Evolutionary conservation across 306 rosid species (phyloP).

Genomic region (Abrus pulchellus): DNA sequence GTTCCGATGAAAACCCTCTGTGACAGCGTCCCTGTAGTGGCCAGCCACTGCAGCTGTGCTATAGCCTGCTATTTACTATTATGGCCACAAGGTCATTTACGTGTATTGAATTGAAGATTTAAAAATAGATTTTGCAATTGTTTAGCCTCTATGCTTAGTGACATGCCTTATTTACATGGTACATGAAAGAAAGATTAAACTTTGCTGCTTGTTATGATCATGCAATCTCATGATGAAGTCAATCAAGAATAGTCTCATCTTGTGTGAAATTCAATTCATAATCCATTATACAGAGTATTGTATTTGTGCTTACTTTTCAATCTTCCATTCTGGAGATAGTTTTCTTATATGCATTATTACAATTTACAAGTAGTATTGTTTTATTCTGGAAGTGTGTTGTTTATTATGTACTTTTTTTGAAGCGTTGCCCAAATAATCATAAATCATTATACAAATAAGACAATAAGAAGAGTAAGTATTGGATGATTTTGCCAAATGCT

Average conservation of each 20-base stretch:
- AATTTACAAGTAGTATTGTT: neutral
- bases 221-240: conserved; percentile 19
- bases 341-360: neutral
- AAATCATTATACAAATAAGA: neutral
- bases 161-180: neutral
- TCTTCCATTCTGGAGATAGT: conserved; percentile 5
- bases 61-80: no score
- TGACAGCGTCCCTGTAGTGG: no score
- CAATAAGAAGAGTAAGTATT: neutral
- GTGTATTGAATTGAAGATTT: conserved; percentile 14
- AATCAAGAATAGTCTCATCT: neutral
- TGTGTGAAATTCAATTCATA: neutral
- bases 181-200: neutral
- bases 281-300: conserved; percentile 3
- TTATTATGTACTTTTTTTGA: conserved; percentile 17
- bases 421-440: conserved; percentile 5
- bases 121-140: conserved; percentile 13
- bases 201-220: neutral
- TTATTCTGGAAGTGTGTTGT: neutral
- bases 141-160: neutral
- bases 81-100: neutral
- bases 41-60: no score
- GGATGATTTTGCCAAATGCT: conserved; percentile 23
- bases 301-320: conserved; percentile 7
- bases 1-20: no score